phyloP scores from a whole-genome alignment of 805 yeast genomes.

The Priceomyces medius region DNA sequence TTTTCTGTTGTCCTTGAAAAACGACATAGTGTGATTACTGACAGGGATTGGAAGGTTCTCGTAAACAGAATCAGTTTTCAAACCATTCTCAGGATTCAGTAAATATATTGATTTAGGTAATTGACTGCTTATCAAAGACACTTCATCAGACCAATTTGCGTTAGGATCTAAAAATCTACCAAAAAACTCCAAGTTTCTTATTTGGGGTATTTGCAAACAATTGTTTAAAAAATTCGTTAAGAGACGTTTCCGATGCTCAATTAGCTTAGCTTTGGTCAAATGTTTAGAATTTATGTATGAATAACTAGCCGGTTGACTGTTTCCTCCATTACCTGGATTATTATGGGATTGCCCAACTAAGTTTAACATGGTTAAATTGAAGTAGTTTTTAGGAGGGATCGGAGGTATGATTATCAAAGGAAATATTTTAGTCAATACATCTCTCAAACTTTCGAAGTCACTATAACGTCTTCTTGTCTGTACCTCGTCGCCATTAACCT shows the following conservation, averaged over 20 bases:
- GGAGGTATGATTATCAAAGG: slow-evolving; percentile 90
- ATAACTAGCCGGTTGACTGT: slow-evolving; percentile 12
- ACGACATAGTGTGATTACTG: slow-evolving; percentile 27
- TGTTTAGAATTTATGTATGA: slow-evolving; percentile 43
- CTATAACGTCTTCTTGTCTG: slow-evolving; percentile 82
- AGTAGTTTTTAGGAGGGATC: slow-evolving; percentile 62
- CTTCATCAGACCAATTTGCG: slow-evolving; percentile 76
- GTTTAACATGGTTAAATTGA: slow-evolving; percentile 32
- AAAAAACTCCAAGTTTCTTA: slow-evolving; percentile 62
- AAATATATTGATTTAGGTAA: slow-evolving; percentile 40
- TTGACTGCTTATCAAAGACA: slow-evolving; percentile 33
- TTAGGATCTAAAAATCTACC: slow-evolving; percentile 82
- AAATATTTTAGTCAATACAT: slow-evolving; percentile 63
- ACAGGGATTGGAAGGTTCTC: slow-evolving; percentile 34
- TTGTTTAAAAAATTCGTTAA: slow-evolving; percentile 75
- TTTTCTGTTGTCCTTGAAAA: slow-evolving; percentile 31
- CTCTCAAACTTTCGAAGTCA: slow-evolving; percentile 84
- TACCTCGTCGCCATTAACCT: slow-evolving; percentile 35
- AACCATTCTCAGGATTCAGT: slow-evolving; percentile 47
- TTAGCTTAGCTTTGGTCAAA: slow-evolving; percentile 33
- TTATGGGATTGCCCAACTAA: slow-evolving; percentile 19
- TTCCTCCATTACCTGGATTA: slow-evolving; percentile 3
- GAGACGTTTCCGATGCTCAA: slow-evolving; percentile 64
- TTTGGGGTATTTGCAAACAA: slow-evolving; percentile 57
- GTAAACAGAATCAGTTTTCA: slow-evolving; percentile 35